These are phyloP conservation scores for Mycena metata DNA, from an alignment of 768 basidiomycete genomes.

Conservation along the genomic window DNA sequence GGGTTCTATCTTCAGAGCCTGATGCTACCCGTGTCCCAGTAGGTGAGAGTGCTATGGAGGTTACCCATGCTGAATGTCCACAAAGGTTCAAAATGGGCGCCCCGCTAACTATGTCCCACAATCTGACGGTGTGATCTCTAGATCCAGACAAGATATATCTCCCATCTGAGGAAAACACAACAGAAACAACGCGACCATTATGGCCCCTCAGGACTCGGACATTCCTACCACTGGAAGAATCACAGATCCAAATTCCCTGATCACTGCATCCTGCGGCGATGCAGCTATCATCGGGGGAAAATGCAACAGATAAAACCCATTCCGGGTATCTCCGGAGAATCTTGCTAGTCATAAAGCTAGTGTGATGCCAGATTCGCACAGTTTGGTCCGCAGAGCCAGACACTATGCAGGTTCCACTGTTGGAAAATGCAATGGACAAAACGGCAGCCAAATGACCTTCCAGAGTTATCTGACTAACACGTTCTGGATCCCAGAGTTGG, in stretches of 20 bases:
- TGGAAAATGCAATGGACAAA: not conserved
- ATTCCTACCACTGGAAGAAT: not conserved
- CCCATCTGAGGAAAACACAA: slow-evolving; percentile 11
- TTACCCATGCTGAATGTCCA: not conserved
- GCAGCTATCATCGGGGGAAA: not conserved
- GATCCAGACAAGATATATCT: not conserved
- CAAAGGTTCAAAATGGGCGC: not conserved
- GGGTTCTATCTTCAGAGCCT: not conserved
- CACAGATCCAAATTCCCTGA: slow-evolving; percentile 2
- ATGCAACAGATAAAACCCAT: not conserved
- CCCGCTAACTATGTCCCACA: not conserved
- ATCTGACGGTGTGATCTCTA: not conserved
- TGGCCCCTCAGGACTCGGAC: not conserved
- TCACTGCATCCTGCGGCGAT: not conserved
- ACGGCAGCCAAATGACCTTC: not conserved
- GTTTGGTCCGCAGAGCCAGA: slow-evolving; percentile 6
- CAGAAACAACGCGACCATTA: not conserved
- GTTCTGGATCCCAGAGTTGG: not conserved
- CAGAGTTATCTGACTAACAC: not conserved
- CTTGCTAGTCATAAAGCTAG: not conserved
- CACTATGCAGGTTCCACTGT: not conserved
- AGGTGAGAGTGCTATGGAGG: not conserved
- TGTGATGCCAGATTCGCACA: not conserved
- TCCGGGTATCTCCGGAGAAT: not conserved
- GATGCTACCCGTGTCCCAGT: not conserved